Evolutionary conservation across 2,329 filamentous ascomycete species (phyloP).

Genomic region (Stachybotrys echinatus): DNA sequence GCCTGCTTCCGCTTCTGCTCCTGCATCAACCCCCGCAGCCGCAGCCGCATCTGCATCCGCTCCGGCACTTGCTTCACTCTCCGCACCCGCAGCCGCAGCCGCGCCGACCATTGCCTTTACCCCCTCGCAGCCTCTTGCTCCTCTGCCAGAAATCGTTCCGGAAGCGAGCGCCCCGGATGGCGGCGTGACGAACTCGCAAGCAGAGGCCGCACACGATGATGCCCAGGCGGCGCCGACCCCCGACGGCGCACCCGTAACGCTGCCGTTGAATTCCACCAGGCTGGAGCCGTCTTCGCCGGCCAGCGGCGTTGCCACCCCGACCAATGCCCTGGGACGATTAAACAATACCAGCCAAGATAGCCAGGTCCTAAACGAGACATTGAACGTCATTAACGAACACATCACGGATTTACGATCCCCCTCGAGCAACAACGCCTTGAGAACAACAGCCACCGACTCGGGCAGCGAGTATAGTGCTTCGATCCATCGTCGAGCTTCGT

Average conservation of each 20-base stretch:
- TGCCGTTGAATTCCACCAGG: slow-evolving; percentile 40
- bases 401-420: slow-evolving; percentile 75
- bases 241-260: slow-evolving; percentile 27
- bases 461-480: slow-evolving; percentile 87
- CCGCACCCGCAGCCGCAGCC: slow-evolving; percentile 8
- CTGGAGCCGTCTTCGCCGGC: slow-evolving; percentile 19
- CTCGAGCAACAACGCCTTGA: slow-evolving; percentile 44
- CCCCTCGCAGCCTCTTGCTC: slow-evolving; percentile 21
- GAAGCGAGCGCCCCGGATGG: slow-evolving; percentile 13
- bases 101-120: slow-evolving; percentile 20
- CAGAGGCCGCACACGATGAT: slow-evolving; percentile 24
- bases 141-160: slow-evolving; percentile 23
- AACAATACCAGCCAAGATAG: slow-evolving; percentile 43
- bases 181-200: slow-evolving; percentile 15
- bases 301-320: slow-evolving; percentile 19
- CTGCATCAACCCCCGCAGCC: slow-evolving; percentile 22
- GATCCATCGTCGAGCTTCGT: slow-evolving; percentile 72
- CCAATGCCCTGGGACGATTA: slow-evolving; percentile 27
- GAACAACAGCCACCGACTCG: slow-evolving; percentile 62
- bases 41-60: slow-evolving; percentile 10
- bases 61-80: slow-evolving; percentile 5
- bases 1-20: slow-evolving; percentile 17
- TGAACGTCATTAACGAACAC: slow-evolving; percentile 95
- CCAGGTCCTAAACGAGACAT: slow-evolving; percentile 86
- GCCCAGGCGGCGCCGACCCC: slow-evolving; percentile 20